Conservation (phyloP, 176 grass and related monocot genomes). For the Hordeum marinum region DNA sequence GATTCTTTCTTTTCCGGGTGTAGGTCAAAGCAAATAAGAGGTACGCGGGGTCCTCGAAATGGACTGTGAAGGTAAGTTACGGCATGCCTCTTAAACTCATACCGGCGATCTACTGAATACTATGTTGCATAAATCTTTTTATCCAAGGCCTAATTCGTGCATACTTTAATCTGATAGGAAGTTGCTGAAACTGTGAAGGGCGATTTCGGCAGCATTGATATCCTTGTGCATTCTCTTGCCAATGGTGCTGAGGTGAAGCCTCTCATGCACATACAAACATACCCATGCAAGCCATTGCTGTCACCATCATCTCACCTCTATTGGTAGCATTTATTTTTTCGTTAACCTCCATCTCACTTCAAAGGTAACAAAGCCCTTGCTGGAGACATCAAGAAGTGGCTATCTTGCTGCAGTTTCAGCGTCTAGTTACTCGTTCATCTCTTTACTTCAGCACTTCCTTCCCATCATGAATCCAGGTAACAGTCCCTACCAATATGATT, state of each 20-base stretch:
- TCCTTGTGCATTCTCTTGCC: conserved; percentile 94
- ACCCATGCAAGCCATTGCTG: neutral
- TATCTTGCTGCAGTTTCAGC: conserved; percentile 96
- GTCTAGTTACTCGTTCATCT: conserved; percentile 92
- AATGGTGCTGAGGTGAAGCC: conserved; percentile 82
- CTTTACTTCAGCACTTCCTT: conserved; percentile 85
- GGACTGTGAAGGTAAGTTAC: conserved; percentile 83
- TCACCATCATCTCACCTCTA: neutral
- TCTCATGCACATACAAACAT: neutral
- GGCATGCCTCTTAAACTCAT: neutral
- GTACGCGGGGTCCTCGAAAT: conserved; percentile 88
- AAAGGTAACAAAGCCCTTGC: conserved; percentile 84
- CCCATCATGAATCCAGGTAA: conserved; percentile 96
- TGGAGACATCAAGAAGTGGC: conserved; percentile 93
- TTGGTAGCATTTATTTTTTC: neutral
- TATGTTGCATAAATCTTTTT: neutral
- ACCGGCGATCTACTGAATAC: neutral
- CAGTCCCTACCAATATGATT: neutral
- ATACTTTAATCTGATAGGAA: conserved; percentile 53
- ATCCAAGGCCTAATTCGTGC: neutral
- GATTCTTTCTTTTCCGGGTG: neutral
- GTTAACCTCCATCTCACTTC: neutral
- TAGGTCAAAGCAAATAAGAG: conserved; percentile 90
- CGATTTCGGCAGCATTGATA: conserved; percentile 98
- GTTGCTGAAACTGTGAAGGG: conserved; percentile 83